Conservation (phyloP, 306 rosid species). For the Aeschynomene evenia region DNA sequence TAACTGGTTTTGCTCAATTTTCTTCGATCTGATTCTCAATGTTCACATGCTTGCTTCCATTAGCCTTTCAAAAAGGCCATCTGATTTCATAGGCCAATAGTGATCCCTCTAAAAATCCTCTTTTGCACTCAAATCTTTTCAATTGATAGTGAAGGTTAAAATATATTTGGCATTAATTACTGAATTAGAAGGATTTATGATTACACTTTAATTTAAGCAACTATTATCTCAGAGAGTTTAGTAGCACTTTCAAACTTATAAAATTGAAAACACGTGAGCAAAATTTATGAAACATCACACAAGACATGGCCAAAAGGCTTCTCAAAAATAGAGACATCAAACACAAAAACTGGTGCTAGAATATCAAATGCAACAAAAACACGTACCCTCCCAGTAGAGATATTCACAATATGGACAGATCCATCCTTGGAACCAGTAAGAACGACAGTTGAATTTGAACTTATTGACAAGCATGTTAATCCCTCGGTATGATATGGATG, state of each 20-base stretch:
- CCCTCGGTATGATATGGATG: constrained; percentile 80
- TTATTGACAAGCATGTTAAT: constrained; percentile 78
- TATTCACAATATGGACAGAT: constrained; percentile 72
- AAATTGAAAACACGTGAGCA: constrained; percentile 7
- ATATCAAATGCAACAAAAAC: constrained; percentile 19
- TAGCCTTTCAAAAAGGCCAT: background rate
- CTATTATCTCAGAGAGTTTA: background rate
- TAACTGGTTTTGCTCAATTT: constrained; percentile 2
- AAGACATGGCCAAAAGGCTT: constrained; percentile 18
- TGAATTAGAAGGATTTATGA: background rate
- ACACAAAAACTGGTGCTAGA: constrained; percentile 7
- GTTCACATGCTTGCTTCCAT: constrained; percentile 12
- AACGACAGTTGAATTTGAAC: constrained; percentile 68
- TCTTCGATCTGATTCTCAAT: constrained; percentile 15
- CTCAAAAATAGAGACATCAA: constrained; percentile 15
- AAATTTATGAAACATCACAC: constrained; percentile 5
- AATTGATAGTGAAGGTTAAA: constrained; percentile 10
- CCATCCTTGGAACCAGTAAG: constrained; percentile 86
- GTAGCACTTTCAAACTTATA: background rate
- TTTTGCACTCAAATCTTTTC: background rate
- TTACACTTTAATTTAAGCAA: constrained; percentile 10
- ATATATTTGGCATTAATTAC: constrained; percentile 18
- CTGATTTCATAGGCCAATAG: background rate
- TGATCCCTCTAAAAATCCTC: constrained; percentile 1
- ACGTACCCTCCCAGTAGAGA: constrained; percentile 75